Conservation (phyloP, 345 rosid genomes). For the Moricandia moricandioides region DNA sequence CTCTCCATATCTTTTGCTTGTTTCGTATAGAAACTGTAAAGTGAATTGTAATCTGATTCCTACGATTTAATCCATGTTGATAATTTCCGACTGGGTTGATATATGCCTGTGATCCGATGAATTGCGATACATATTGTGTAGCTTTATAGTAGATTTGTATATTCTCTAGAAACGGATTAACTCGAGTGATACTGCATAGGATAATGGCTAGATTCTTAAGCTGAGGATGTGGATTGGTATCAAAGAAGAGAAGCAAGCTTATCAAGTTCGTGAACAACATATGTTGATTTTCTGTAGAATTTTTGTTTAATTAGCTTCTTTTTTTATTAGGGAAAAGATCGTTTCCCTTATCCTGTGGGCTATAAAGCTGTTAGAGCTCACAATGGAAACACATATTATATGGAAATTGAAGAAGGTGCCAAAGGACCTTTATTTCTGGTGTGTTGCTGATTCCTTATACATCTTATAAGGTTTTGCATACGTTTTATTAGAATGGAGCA, state of each 20-base stretch:
- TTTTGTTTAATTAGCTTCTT: background rate
- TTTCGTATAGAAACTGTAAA: too few species aligned
- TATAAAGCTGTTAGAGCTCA: slow-evolving; percentile 67
- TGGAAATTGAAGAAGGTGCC: slow-evolving; percentile 74
- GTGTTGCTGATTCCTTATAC: slow-evolving; percentile 6
- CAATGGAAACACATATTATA: slow-evolving; percentile 52
- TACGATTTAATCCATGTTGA: background rate
- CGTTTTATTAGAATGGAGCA: background rate
- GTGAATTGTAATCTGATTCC: background rate
- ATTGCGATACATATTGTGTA: background rate
- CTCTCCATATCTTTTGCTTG: background rate
- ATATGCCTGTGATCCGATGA: background rate
- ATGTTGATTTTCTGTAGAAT: background rate
- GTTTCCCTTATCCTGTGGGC: slow-evolving; percentile 91
- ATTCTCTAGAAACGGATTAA: too few species aligned
- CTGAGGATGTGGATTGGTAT: background rate
- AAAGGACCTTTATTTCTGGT: slow-evolving; percentile 86
- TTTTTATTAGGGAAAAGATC: slow-evolving; percentile 75
- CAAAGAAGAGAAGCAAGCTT: background rate
- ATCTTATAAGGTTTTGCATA: background rate
- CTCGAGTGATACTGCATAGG: too few species aligned
- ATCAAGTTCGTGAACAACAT: background rate
- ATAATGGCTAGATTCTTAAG: slow-evolving; percentile 2
- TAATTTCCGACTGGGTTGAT: background rate
- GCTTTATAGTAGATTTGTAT: background rate